Evolutionary conservation across 441 rosid species (phyloP).

Genomic region (Croton setiger): DNA sequence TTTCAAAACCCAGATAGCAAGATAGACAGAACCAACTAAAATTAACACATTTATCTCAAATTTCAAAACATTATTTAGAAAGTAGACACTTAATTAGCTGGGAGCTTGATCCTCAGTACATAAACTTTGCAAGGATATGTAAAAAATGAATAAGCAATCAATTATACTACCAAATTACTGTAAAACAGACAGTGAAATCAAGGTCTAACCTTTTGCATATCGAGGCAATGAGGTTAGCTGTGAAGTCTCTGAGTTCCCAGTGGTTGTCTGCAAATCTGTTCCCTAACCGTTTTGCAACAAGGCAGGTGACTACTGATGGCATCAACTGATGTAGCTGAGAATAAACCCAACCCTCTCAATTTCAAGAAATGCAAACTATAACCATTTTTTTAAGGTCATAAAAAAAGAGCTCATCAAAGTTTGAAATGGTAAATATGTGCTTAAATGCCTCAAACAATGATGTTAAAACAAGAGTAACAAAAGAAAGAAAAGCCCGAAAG

Average conservation of each 20-base stretch:
- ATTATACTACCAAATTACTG: constrained; percentile 1
- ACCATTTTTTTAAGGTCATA: constrained; percentile 12
- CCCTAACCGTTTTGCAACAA: constrained; percentile 92
- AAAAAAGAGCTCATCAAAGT: not conserved
- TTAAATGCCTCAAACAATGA: constrained; percentile 5
- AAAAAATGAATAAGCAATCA: not conserved
- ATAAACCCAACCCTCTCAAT: constrained; percentile 36
- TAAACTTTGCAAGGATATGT: not conserved
- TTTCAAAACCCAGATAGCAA: not conserved
- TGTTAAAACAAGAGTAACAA: constrained; percentile 1
- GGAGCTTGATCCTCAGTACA: not conserved
- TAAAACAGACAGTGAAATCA: constrained; percentile 17
- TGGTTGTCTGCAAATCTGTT: constrained; percentile 87
- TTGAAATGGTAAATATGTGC: constrained; percentile 10
- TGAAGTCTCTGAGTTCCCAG: constrained; percentile 93
- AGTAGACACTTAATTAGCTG: not conserved
- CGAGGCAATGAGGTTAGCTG: constrained; percentile 70
- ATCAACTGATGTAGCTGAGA: constrained; percentile 94
- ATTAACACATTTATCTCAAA: not conserved
- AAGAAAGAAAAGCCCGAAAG: not conserved
- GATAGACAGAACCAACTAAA: not conserved
- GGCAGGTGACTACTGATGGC: constrained; percentile 98
- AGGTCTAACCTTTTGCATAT: constrained; percentile 83
- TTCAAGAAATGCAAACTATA: constrained; percentile 27
- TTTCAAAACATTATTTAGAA: not conserved